Percentiles rank a stretch among this genome's conserved stretches.
phyloP scores from a whole-genome alignment of 2,329 filamentous ascomycete genomes.

The Aspergillus sp. region DNA sequence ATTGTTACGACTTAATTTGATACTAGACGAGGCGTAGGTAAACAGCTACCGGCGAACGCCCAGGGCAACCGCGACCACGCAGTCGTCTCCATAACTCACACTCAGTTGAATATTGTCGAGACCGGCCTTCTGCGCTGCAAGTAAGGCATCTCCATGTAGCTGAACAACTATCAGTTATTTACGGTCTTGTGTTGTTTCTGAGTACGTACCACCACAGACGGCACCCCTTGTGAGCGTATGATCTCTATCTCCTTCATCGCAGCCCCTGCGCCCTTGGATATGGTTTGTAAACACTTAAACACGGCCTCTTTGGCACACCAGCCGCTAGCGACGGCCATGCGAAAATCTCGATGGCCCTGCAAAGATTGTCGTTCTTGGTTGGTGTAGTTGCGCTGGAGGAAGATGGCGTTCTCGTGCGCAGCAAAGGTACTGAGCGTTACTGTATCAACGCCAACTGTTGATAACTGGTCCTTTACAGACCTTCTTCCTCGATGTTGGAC shows the following conservation, averaged over 20 bases:
- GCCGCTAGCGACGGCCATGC: not conserved
- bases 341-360: not conserved
- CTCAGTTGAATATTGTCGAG: not conserved
- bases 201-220: not conserved
- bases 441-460: not conserved
- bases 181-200: not conserved
- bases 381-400: not conserved
- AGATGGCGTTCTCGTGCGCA: not conserved
- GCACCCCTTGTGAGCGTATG: not conserved
- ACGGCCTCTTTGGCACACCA: not conserved
- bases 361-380: not conserved
- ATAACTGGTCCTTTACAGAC: not conserved
- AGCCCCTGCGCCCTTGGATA: not conserved
- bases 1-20: no score
- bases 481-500: not conserved
- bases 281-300: conserved; percentile 1
- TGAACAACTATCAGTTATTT: not conserved
- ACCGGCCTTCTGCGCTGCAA: not conserved
- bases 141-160: not conserved
- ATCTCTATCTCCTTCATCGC: conserved; percentile 1
- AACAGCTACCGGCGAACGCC: not conserved
- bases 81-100: not conserved
- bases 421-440: not conserved
- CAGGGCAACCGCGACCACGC: not conserved
- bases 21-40: no score